Percentiles rank a stretch among this genome's conserved stretches.
These are phyloP conservation scores for Lepidium campestre DNA, from an alignment of 441 rosid genomes.

Conservation along the genomic window DNA sequence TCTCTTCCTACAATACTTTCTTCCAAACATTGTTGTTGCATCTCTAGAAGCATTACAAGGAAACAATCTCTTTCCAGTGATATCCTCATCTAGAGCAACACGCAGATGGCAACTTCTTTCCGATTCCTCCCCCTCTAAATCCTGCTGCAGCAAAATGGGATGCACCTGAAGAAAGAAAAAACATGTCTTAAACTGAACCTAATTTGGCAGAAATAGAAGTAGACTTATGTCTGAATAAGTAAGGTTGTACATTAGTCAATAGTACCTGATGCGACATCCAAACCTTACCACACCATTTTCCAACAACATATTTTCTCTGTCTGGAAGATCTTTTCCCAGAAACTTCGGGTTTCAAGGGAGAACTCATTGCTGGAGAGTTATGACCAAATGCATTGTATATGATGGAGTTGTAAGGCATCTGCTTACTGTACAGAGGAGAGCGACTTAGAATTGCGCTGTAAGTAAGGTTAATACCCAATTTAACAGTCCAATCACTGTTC, in stretches of 20 bases:
- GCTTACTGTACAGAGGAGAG: slow-evolving; percentile 86
- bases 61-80: slow-evolving; percentile 34
- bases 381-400: slow-evolving; percentile 88
- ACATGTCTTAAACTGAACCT: neutral
- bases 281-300: slow-evolving; percentile 98
- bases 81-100: slow-evolving; percentile 39
- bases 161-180: slow-evolving; percentile 44
- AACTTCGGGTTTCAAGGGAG: slow-evolving; percentile 38
- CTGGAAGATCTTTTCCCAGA: slow-evolving; percentile 46
- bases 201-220: slow-evolving; percentile 2
- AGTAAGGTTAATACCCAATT: slow-evolving; percentile 85
- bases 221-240: neutral
- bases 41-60: slow-evolving; percentile 27
- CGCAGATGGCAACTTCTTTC: slow-evolving; percentile 36
- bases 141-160: slow-evolving; percentile 50
- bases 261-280: slow-evolving; percentile 94
- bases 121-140: slow-evolving; percentile 52
- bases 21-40: slow-evolving; percentile 35
- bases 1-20: slow-evolving; percentile 63
- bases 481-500: slow-evolving; percentile 93
- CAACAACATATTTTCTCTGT: slow-evolving; percentile 84
- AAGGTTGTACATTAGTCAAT: neutral
- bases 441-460: slow-evolving; percentile 83
- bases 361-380: slow-evolving; percentile 46
- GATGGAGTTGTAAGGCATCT: slow-evolving; percentile 92